phyloP scores from a whole-genome alignment of 2,329 filamentous ascomycete genomes.

The Hymenoscyphus scutula region DNA sequence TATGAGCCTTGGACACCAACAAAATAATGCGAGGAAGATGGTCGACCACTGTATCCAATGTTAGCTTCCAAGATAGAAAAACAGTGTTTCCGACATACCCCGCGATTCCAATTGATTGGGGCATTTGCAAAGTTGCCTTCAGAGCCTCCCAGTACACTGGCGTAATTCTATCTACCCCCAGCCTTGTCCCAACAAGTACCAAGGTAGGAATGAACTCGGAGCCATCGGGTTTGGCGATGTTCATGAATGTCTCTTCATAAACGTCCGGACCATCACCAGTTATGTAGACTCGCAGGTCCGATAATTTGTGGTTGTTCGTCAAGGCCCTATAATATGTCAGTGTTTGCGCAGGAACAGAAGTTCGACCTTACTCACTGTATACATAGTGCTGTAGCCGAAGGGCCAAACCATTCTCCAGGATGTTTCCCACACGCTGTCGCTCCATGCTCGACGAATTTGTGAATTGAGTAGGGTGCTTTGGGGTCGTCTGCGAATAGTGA shows the following conservation, averaged over 20 bases:
- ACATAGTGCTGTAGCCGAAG: slow-evolving; percentile 91
- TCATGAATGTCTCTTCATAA: slow-evolving; percentile 84
- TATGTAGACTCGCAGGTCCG: slow-evolving; percentile 75
- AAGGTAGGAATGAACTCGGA: slow-evolving; percentile 76
- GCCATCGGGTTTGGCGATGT: slow-evolving; percentile 67
- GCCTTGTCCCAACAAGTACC: slow-evolving; percentile 80
- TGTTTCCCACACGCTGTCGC: slow-evolving; percentile 87
- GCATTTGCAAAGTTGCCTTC: slow-evolving; percentile 77
- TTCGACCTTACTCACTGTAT: slow-evolving; percentile 67
- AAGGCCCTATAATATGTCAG: slow-evolving; percentile 59
- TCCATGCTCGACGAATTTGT: slow-evolving; percentile 88
- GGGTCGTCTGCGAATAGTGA: slow-evolving; percentile 85
- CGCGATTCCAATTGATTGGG: slow-evolving; percentile 93
- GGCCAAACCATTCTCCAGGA: slow-evolving; percentile 97
- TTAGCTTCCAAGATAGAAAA: slow-evolving; percentile 14
- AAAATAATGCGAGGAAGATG: slow-evolving; percentile 76
- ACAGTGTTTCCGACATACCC: slow-evolving; percentile 54
- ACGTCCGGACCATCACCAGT: slow-evolving; percentile 89
- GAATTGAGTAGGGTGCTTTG: slow-evolving; percentile 86
- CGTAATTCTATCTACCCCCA: slow-evolving; percentile 93
- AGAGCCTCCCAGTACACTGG: slow-evolving; percentile 95
- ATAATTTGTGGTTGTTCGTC: slow-evolving; percentile 60
- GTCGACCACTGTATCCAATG: slow-evolving; percentile 65
- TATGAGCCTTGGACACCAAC: slow-evolving; percentile 69
- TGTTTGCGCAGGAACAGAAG: not conserved